Evolutionary conservation across 192 early-diverging fungal genomes (phyloP), one percentile per base, ranked within the genome.

Genomic region (Gigaspora rosea): DNA sequence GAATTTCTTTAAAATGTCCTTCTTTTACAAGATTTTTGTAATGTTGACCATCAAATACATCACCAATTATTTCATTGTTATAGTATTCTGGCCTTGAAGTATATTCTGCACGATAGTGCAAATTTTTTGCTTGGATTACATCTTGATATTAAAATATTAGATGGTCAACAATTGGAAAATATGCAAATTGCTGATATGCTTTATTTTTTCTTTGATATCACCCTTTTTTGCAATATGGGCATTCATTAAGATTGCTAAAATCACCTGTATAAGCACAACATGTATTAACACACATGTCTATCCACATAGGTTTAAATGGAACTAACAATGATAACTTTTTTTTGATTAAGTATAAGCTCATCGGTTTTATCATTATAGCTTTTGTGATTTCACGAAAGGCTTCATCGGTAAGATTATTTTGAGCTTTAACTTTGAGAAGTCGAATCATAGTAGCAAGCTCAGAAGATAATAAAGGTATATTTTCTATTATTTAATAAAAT

Each of bases 221-320:
- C 33, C 8, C 33, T 36, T 32, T 16, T 67, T 67, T 47, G 41
- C 65, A 67, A 48, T 47, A 47, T 8, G 7, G 12, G 41, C 41
- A 67, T 48, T 20, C 36, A 9, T 67, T 22, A 15, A 47, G n/a
- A 16, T 13, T 22, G 0, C 41, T 47, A 9, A 20, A 67, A 7
- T 67, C n/a, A 47, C 65, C 46, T 11, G 65, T 67, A 67, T 36
- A 67, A 5, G 65, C 65, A 49, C 9, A 48, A 22, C 65, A 67
- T n/a, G 36, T 41, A 22, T 67, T 67, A 7, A 47, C 20, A 49
- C 65, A 67, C 65, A 67, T 67, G n/a, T 67, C 20, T 41, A 67
- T 18, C 41, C 18, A 67, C 13, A 20, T 67, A 18, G 65, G 65
- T 8, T 49, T 67, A 47, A 67, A 2, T 18, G 65, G 18, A 47